phyloP scores from a whole-genome alignment of 768 basidiomycete species.

The Lentinula edodes region DNA sequence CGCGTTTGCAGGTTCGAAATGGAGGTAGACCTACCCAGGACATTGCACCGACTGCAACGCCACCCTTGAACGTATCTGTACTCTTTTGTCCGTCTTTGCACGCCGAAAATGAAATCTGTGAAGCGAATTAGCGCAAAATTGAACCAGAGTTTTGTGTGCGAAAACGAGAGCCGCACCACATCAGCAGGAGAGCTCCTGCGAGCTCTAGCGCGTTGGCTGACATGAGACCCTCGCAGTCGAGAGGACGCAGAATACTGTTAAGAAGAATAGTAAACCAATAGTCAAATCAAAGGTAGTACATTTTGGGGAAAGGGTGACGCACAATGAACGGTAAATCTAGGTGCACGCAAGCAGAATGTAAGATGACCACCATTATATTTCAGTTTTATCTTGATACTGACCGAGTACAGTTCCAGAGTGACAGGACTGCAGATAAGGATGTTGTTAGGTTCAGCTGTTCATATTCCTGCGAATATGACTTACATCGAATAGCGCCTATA shows the following conservation, averaged over 20 bases:
- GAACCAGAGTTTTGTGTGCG: background rate
- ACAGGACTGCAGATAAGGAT: slow-evolving; percentile 31
- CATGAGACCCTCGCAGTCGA: slow-evolving; percentile 39
- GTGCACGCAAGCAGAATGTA: background rate
- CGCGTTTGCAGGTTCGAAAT: background rate
- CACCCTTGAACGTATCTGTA: slow-evolving; percentile 60
- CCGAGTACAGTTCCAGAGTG: slow-evolving; percentile 52
- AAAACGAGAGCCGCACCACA: slow-evolving; percentile 33
- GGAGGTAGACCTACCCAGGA: slow-evolving; percentile 51
- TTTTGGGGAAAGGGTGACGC: background rate
- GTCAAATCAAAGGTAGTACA: background rate
- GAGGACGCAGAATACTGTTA: slow-evolving; percentile 56
- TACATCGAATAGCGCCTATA: slow-evolving; percentile 50
- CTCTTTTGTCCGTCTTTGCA: slow-evolving; percentile 71
- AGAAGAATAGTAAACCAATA: background rate
- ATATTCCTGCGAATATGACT: slow-evolving; percentile 11
- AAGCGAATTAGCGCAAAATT: background rate
- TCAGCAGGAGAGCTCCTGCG: slow-evolving; percentile 65
- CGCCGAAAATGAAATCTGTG: slow-evolving; percentile 65
- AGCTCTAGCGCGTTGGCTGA: slow-evolving; percentile 25
- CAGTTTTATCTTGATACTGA: slow-evolving; percentile 15
- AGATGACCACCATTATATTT: background rate
- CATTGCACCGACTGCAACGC: slow-evolving; percentile 73
- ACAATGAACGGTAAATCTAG: slow-evolving; percentile 47
- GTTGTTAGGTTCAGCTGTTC: background rate